Base-by-base conservation (phyloP, 1,284 basidiomycete species). In the Termitomyces sp. region DNA sequence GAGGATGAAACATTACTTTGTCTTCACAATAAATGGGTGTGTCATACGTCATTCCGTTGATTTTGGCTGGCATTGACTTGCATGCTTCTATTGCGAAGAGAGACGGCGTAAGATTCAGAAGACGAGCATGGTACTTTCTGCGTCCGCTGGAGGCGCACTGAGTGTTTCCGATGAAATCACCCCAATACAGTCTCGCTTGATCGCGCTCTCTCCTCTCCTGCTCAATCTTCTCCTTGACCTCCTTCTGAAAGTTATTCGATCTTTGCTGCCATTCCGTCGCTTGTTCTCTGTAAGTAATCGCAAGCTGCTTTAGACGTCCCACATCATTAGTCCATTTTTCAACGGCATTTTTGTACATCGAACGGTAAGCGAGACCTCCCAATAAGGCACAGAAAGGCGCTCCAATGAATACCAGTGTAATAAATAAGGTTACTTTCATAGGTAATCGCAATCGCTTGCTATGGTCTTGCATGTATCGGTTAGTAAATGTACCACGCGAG, bases 31-130 rank as follows among this genome's bases (percentile, higher is more conserved):
- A 36, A 17, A 33, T 6, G 10, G 53, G 46, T 8, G 19, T 28
- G 12, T 34, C 46, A 15, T 43, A 49, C 3, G 31, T 42, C 1
- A 54, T 26, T 26, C 53, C 53, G 8, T 49, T 43, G 53, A 54
- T 48, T 5, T 31, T 43, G 2, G 41, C 46, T 12, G 45, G 30
- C 12, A 24, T 54, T 17, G 53, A 41, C 7, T 36, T 54, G 39
- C 53, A 54, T 12, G 53, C 38, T 3, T 33, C 38, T 12, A 48
- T 43, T 10, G 33, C 38, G 17, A 10, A 24, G 7, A 53, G 13
- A 28, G 19, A 38, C 3, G 52, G 38, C 2, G 34, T 46, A 5
- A 47, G 34, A 26, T 53, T 53, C n/a, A 31, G 8, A 15, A 53
- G 52, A 4, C 28, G 30, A 19, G 43, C 44, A 3, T 8, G 7